phyloP scores from a whole-genome alignment of 2,329 filamentous ascomycete species.

The Colletotrichum abscissum region DNA sequence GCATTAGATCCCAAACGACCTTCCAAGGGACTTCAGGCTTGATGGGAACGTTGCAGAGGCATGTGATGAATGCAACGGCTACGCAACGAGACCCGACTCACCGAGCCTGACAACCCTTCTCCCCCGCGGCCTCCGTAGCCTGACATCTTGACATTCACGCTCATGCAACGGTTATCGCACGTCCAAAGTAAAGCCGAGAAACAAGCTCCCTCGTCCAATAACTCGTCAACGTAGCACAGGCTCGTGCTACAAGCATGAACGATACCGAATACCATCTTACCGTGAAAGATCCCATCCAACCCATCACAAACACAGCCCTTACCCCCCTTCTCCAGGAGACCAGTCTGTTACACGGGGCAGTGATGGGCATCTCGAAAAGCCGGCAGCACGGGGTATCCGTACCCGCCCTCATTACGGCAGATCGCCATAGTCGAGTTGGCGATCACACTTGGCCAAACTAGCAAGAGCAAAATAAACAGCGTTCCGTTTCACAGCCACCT shows the following conservation, averaged over 20 bases:
- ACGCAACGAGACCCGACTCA: neutral
- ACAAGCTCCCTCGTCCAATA: neutral
- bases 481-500: slow-evolving; percentile 25
- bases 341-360: no score
- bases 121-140: no score
- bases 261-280: neutral
- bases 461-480: neutral
- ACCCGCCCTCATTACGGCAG: slow-evolving; percentile 13
- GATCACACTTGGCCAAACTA: slow-evolving; percentile 11
- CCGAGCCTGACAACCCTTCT: neutral
- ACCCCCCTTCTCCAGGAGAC: neutral
- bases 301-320: neutral
- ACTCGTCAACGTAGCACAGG: neutral
- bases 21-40: neutral
- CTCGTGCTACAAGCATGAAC: neutral
- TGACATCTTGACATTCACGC: neutral
- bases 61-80: neutral
- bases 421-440: slow-evolving; percentile 13
- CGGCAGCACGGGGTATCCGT: neutral
- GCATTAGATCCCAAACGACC: neutral
- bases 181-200: neutral
- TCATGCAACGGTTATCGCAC: neutral
- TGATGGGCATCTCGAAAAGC: neutral
- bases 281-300: neutral
- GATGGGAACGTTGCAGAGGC: neutral